Evolutionary conservation across 768 basidiomycete genomes (phyloP), one percentile per base, ranked within the genome.

Genomic region (Asterophora lycoperdoides): DNA sequence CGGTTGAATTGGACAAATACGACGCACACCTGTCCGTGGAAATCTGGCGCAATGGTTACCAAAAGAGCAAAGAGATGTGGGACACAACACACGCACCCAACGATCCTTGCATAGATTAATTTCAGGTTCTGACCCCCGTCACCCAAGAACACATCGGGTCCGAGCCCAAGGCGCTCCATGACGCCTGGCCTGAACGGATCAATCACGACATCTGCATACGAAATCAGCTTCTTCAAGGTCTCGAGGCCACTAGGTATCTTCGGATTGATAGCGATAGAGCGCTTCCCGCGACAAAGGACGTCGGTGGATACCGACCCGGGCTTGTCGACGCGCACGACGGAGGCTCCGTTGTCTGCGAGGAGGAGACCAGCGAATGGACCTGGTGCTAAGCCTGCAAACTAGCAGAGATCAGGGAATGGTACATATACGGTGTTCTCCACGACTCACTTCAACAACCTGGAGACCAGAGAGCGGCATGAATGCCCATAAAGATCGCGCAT

Each of bases 111-210:
- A 62, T 84, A 89, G 14, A 92, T 71, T 1, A 91, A 66, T 56
- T 65, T 74, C 56, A 77, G 70, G 55, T 92, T 91, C 45, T 80
- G 44, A 3, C 82, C 84, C 41, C 65, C 71, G 28, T 60, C 59
- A 41, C 81, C 80, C 14, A 89, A 67, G 58, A 91, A 89, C 3
- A 84, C 72, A 4, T 85, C 79, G 1, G 89, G 90, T 9, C 86
- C 89, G 14, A 93, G 69, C 2, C 84, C 85, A 26, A 90, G 68
- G 51, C 77, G 75, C 60, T 93, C 89, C 68, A 92, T 73, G 2
- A 91, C 87, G 1, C 89, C 90, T 42, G 89, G 88, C 40, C 89
- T 72, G 63, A 86, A 93, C 1, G 90, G 82, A 60, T 93, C 89
- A 57, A 93, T 87, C 38, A 92, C 68, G 13, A 92, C 75, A 63